Evolutionary conservation across 2,329 filamentous ascomycete genomes (phyloP), one percentile per base, ranked within the genome.

Genomic region (Alternaria ventricosa): DNA sequence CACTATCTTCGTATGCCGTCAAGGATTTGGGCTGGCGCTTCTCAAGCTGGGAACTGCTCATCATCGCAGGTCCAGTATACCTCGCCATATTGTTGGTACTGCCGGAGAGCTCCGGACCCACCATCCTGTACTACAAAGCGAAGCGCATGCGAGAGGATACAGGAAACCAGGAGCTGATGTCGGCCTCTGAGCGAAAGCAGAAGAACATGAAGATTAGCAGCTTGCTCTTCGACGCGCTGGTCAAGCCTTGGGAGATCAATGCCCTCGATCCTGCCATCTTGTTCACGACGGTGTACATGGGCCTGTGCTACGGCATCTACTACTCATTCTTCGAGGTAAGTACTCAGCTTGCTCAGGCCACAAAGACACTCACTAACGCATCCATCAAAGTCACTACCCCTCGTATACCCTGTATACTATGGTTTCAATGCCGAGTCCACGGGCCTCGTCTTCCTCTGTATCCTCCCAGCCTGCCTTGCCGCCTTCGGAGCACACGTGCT

Each of bases 41-140:
- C 90, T 84, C 94, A 0, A 94, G 94, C 82, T 94, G 92, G 90
- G 87, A 96, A 70, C 90, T 94, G 73, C 83, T 95, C 25, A 95
- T 96, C 74, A 77, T 96, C 13, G 83, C 91, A n/a, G 89, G 86
- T 6, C 78, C 90, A 33, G 86, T 91, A 69, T 95, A 90, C 86
- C 63, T 92, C 15, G 76, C 94, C 63, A 93, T 96, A 79, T 89
- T 90, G 22, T 92, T 94, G 79, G 92, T 92, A 23, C 88, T 97
- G 1, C 92, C 92, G 3, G 93, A 97, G 80, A 97, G 94, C 0
- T 96, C 95, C 75, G 89, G 92, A 0, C 92, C 93, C 0, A 53
- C 86, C 86, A 75, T 76, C 7, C 60, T 77, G 4, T 74, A 72
- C 62, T 83, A 83, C 44, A 87, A 92, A n/a, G 94, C 94, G 2